Evolutionary conservation across 2,329 filamentous ascomycete species (phyloP).

Genomic region (Pseudofabraea citricarpa): DNA sequence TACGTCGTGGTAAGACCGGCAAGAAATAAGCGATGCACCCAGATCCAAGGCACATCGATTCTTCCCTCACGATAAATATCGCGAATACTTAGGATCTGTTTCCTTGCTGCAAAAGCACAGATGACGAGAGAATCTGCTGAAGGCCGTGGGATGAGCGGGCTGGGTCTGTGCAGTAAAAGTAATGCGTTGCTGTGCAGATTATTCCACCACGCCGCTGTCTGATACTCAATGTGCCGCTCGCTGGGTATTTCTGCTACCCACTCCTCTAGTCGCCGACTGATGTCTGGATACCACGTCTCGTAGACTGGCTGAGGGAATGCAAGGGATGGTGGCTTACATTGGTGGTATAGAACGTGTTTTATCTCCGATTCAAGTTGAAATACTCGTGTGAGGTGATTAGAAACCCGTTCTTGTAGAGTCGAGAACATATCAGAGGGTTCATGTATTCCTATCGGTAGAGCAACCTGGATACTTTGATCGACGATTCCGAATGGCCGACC

Average conservation of each 20-base stretch:
- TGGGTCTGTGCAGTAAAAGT: conserved; percentile 28
- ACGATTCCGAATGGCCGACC: conserved; percentile 27
- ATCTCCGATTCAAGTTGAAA: conserved; percentile 30
- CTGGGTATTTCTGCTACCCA: conserved; percentile 27
- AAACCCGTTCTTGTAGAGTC: conserved; percentile 20
- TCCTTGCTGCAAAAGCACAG: conserved; percentile 23
- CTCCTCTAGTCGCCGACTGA: conserved; percentile 25
- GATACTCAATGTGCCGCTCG: background rate
- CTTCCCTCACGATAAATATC: conserved; percentile 26
- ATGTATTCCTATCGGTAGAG: conserved; percentile 12
- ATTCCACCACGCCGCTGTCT: conserved; percentile 26
- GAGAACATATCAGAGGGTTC: background rate
- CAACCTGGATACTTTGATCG: conserved; percentile 21
- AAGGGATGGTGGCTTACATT: conserved; percentile 18
- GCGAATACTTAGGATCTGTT: conserved; percentile 25
- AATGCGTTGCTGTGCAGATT: conserved; percentile 26
- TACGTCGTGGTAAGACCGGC: conserved; percentile 28
- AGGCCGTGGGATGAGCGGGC: conserved; percentile 15
- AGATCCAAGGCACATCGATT: conserved; percentile 28
- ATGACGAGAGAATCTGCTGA: conserved; percentile 20
- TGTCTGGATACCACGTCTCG: conserved; percentile 23
- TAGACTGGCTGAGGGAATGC: conserved; percentile 27
- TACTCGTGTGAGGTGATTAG: conserved; percentile 26
- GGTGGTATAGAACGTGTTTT: conserved; percentile 28
- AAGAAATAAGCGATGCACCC: conserved; percentile 29